A percentile compares a stretch with the other conserved stretches of the same genome.
Conservation (phyloP, 2,329 filamentous ascomycete species). For the Calonectria montana region DNA sequence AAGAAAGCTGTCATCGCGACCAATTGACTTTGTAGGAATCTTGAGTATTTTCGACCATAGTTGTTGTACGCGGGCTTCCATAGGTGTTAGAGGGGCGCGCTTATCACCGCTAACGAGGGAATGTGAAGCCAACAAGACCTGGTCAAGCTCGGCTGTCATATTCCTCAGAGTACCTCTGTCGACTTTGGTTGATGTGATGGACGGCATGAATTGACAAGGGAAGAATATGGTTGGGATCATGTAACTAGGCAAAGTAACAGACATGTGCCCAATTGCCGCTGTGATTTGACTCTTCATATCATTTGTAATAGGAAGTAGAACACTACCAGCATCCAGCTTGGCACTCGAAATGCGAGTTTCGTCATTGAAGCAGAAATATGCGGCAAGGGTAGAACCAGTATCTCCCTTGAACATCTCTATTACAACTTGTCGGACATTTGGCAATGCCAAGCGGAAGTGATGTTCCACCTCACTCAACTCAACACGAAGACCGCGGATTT, state of each 20-base stretch:
- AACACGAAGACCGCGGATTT: slow-evolving; percentile 65
- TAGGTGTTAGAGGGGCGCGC: background rate
- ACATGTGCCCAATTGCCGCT: background rate
- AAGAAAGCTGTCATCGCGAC: background rate
- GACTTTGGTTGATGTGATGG: background rate
- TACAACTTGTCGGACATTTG: background rate
- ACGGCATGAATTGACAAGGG: background rate
- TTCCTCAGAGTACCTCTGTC: background rate
- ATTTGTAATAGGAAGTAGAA: background rate
- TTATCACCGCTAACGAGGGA: background rate
- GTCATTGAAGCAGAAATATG: background rate
- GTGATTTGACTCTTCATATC: background rate
- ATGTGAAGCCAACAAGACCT: background rate
- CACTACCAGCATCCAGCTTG: background rate
- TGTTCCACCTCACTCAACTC: slow-evolving; percentile 50
- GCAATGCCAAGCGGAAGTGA: background rate
- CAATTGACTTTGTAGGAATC: background rate
- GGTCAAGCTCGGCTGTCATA: background rate
- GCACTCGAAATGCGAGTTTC: background rate
- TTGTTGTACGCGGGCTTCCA: background rate
- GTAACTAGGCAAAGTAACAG: background rate
- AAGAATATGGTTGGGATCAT: background rate
- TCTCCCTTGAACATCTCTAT: background rate
- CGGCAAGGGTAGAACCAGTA: background rate
- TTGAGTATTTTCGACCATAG: background rate